These are phyloP conservation scores for Pelargonium citronellum DNA, from an alignment of 441 rosid genomes.

Conservation along the genomic window DNA sequence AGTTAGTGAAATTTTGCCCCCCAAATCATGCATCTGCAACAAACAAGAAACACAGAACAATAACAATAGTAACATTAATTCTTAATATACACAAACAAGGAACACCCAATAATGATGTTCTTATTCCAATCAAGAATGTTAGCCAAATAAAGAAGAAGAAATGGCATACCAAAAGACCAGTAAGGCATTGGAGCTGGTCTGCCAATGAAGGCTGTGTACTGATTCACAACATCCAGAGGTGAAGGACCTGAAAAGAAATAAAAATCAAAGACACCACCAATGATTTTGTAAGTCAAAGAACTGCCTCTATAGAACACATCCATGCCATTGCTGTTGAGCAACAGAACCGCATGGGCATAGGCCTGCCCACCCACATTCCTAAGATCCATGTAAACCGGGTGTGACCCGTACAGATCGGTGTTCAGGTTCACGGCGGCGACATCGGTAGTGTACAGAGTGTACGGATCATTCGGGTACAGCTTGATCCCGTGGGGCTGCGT, in stretches of 20 bases:
- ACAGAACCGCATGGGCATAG: constrained; percentile 65
- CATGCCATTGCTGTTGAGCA: constrained; percentile 94
- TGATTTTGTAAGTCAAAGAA: constrained; percentile 80
- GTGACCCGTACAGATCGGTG: constrained; percentile 87
- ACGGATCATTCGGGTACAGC: constrained; percentile 78
- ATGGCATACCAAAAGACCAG: constrained; percentile 74
- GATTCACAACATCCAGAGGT: constrained; percentile 77
- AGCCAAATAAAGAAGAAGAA: constrained; percentile 4
- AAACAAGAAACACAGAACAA: too few species aligned
- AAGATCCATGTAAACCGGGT: constrained; percentile 94
- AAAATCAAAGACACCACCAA: constrained; percentile 88
- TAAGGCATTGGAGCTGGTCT: constrained; percentile 98
- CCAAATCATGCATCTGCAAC: too few species aligned
- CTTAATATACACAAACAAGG: not conserved
- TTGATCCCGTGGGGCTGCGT: constrained; percentile 91
- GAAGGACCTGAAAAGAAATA: constrained; percentile 79
- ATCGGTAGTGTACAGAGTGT: constrained; percentile 80
- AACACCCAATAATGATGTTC: not conserved
- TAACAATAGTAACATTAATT: too few species aligned
- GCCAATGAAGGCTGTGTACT: constrained; percentile 75
- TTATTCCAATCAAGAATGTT: not conserved
- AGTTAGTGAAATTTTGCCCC: not conserved
- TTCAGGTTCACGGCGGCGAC: constrained; percentile 73
- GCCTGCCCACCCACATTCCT: constrained; percentile 61
- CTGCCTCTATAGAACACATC: constrained; percentile 77